Evolutionary conservation across 2,329 filamentous ascomycete species (phyloP).

Genomic region (Arthrinium phaeospermum): DNA sequence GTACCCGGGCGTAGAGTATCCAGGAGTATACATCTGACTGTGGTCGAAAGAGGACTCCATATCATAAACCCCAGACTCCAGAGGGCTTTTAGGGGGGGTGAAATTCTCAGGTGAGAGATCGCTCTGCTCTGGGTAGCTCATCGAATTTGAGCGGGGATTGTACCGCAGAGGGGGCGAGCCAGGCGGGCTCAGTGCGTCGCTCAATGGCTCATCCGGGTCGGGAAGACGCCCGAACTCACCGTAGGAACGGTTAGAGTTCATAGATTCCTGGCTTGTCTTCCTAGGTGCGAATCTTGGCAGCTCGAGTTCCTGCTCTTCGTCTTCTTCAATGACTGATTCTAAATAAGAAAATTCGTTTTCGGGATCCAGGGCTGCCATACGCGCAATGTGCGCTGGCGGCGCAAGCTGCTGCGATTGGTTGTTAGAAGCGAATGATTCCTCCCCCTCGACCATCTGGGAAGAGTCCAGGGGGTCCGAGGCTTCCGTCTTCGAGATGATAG

Average conservation of each 20-base stretch:
- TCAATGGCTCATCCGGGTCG: conserved; percentile 38
- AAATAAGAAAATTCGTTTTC: conserved; percentile 36
- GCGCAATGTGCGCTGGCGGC: conserved; percentile 22
- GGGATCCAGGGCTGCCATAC: conserved; percentile 29
- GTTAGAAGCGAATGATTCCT: neutral
- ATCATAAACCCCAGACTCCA: conserved; percentile 53
- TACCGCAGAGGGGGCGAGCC: conserved; percentile 54
- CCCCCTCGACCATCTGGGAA: neutral
- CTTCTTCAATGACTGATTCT: conserved; percentile 38
- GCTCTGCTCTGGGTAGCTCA: neutral
- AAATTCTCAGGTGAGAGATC: conserved; percentile 41
- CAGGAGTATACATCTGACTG: conserved; percentile 42
- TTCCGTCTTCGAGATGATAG: conserved; percentile 11
- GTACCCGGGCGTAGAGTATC: conserved; percentile 23
- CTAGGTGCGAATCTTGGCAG: conserved; percentile 32
- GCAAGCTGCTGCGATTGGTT: conserved; percentile 22
- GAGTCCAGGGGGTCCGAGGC: neutral
- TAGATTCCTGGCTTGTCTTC: conserved; percentile 34
- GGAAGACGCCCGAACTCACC: conserved; percentile 41
- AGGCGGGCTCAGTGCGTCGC: conserved; percentile 50
- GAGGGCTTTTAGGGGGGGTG: conserved; percentile 48
- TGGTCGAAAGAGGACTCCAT: conserved; percentile 49
- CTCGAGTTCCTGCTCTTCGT: conserved; percentile 31
- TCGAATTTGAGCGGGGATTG: conserved; percentile 31
- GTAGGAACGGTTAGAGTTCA: conserved; percentile 23